Base-by-base conservation (phyloP, 805 yeast genomes). In the Teunomyces aglyptinius region DNA sequence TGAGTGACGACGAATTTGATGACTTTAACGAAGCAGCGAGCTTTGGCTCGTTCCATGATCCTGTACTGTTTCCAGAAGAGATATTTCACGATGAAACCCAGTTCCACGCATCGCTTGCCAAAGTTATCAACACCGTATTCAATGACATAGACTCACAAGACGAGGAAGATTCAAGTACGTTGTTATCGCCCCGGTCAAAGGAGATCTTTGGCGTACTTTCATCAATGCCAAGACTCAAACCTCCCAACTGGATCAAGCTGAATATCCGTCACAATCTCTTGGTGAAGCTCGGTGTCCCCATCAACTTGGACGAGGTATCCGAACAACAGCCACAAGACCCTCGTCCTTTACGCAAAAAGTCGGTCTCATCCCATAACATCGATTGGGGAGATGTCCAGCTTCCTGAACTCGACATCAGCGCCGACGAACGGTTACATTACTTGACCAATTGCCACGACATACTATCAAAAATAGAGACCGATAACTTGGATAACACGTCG, bases 201-300 rank as follows among this genome's bases (percentile, higher is more conserved):
- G 65, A 66, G 29, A 64, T 80, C 8, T 75, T 78, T 65, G 63
- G 65, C 16, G 75, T 75, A 45, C 63, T 84, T n/a, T 68, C 80
- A 2, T 67, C 69, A 7, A 48, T 71, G 12, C 81, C 82, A 0
- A 72, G 74, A 41, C 61, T 80, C 28, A 75, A 74, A 24, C 86
- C 84, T 1, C 75, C 83, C 13, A 83, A 82, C 49, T 89, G 96
- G 96, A 77, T 76, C 36, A 75, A 75, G 45, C 83, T 87, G 58
- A 71, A 81, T 15, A 75, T 86, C 19, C 77, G 90, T 43, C 78
- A 85, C 54, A 81, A 79, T 53, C 63, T 89, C 27, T 69, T 86
- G 27, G 69, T 83, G 15, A 77, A 82, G 24, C 67, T 89, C 38
- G 90, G 91, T 1, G 76, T 89, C 2, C 95, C 95, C 0, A 77